A percentile compares a stretch with the other conserved stretches of the same genome.
Conservation (phyloP, 352 stramenopile species). For the Phytopythium mirpurense region DNA sequence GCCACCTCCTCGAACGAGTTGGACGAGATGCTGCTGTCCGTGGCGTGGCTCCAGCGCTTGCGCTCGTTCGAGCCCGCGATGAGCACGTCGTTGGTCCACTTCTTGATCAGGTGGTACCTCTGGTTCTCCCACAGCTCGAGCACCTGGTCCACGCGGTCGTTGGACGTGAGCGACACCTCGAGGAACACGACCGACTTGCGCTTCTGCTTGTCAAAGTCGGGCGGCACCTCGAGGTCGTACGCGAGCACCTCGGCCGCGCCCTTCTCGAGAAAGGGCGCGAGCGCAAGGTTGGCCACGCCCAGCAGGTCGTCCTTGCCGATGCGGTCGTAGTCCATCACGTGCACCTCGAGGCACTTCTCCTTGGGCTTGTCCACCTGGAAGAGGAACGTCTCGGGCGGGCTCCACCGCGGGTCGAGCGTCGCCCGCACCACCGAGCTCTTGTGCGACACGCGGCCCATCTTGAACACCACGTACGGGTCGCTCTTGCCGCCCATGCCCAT, state of each 20-base stretch:
- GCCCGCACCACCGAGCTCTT: conserved; percentile 46
- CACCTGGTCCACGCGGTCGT: conserved; percentile 50
- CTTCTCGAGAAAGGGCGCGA: conserved; percentile 49
- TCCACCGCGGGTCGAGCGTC: conserved; percentile 51
- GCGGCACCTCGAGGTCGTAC: conserved; percentile 49
- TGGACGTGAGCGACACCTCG: conserved; percentile 45
- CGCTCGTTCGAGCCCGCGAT: conserved; percentile 49
- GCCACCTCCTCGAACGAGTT: conserved; percentile 65
- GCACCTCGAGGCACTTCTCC: conserved; percentile 45
- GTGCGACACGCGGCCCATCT: conserved; percentile 36
- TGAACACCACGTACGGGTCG: conserved; percentile 69
- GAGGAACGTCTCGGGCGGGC: conserved; percentile 50
- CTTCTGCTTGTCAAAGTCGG: conserved; percentile 54
- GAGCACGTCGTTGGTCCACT: conserved; percentile 63
- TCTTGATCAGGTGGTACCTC: conserved; percentile 70
- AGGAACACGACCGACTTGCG: conserved; percentile 54
- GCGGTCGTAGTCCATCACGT: conserved; percentile 63
- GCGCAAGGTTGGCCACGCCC: conserved; percentile 35
- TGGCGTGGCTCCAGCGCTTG: conserved; percentile 62
- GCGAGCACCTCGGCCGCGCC: conserved; percentile 39
- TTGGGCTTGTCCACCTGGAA: conserved; percentile 63
- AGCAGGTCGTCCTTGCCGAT: conserved; percentile 58
- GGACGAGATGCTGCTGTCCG: conserved; percentile 53
- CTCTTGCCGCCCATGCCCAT: conserved; percentile 70
- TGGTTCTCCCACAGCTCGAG: conserved; percentile 86